A percentile compares a stretch with the other conserved stretches of the same genome.
Conservation (phyloP, 139 green algal species). For the Chlorella sp. region DNA sequence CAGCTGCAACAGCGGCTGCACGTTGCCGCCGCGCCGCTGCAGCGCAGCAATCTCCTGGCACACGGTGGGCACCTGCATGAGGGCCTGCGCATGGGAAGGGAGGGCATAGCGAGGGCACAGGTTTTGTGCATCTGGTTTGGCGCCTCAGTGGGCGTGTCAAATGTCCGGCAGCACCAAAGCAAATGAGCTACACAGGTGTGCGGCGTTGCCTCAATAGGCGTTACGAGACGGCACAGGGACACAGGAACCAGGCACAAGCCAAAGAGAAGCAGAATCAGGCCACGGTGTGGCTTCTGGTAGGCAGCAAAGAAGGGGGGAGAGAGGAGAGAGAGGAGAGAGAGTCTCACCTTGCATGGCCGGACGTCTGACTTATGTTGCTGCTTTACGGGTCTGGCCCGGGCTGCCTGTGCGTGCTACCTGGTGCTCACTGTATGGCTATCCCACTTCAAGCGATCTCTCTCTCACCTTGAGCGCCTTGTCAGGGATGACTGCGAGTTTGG, state of each 20-base stretch:
- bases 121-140: no score
- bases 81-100: neutral
- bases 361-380: neutral
- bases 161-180: neutral
- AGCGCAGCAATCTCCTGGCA: constrained; percentile 16
- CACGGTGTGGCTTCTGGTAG: neutral
- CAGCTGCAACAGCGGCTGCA: constrained; percentile 22
- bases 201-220: neutral
- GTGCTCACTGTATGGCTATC: neutral
- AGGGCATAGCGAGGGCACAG: no score
- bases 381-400: neutral
- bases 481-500: constrained; percentile 37
- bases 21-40: constrained; percentile 3
- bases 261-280: neutral
- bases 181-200: neutral
- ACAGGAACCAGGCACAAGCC: neutral
- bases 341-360: neutral
- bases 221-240: neutral
- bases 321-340: neutral
- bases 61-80: neutral
- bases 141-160: no score
- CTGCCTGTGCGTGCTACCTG: no score
- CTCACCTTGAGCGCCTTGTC: constrained; percentile 44
- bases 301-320: neutral
- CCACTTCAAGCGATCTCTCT: neutral